phyloP scores from a whole-genome alignment of 148 eudicot genomes.

The Cornus suecica region DNA sequence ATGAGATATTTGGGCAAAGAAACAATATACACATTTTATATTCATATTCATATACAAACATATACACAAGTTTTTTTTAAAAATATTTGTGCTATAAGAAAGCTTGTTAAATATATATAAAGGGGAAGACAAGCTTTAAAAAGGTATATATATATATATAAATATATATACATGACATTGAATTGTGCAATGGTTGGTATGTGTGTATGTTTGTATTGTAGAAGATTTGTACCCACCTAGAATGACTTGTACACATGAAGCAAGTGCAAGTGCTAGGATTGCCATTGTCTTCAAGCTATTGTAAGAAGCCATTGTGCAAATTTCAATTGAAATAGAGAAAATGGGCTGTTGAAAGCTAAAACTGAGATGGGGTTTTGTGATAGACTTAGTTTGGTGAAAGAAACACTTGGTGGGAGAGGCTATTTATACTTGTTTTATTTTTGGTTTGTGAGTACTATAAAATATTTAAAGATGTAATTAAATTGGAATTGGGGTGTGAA shows the following conservation, averaged over 20 bases:
- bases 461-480: no score
- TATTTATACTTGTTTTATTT: background rate
- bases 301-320: constrained; percentile 14
- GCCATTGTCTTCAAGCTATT: constrained; percentile 13
- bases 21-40: no score
- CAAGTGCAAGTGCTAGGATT: constrained; percentile 20
- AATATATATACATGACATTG: no score
- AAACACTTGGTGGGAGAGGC: background rate
- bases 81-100: no score
- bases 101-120: no score
- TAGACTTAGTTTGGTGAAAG: background rate
- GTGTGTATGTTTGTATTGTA: background rate
- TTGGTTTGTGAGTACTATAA: background rate
- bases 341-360: background rate
- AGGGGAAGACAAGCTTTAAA: no score
- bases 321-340: background rate
- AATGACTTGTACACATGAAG: constrained; percentile 14
- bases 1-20: no score
- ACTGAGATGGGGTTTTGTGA: background rate
- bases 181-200: background rate
- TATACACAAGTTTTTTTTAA: no score
- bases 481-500: background rate
- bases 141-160: no score
- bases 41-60: no score
- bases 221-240: background rate